Base-by-base conservation (phyloP, 2,329 filamentous ascomycete species). In the Phyllosticta citribraziliensis region DNA sequence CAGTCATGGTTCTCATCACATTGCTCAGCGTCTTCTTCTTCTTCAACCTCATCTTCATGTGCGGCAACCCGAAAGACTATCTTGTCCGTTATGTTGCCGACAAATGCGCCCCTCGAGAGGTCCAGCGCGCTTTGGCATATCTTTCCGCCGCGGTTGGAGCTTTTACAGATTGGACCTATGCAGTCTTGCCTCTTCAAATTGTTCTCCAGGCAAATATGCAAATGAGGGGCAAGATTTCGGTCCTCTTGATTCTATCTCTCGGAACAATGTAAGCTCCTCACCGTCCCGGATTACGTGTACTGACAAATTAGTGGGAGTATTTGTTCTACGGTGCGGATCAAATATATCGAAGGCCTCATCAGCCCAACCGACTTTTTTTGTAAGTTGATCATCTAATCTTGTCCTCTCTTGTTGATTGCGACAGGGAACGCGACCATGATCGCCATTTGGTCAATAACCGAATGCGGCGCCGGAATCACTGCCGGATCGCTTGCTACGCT, bases 151-250 rank as follows among this genome's bases (percentile, higher is more conserved):
- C 67, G 1, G 63, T 73, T 27, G 69, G 67, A 14, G 69, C 70
- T 0, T 35, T 71, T 17, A 72, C 72, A 0, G 72, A 75, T 52
- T 63, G 69, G 11, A 60, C 71, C 2, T 73, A 74, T 22, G 63
- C 70, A 3, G 17, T 64, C 6, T 61, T 74, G 3, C 72, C 73
- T 0, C 73, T 81, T 2, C 75, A 79, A 40, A 70, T 87, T 1
- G 74, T 87, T 2, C 80, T 76, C 73, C 77, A 80, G 33, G 69
- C 84, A 51, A 80, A 83, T 62, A 84, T 87, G 79, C 76, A 78
- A 54, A 66, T 66, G 12, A 75, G 74, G 56, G 78, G 77, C 2
- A 86, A 85, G 66, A 51, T 79, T 10, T 80, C 80, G 0, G 72
- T 85, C 24, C 78, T 80, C 12, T 73, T 78, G 19, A 76, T 87